A percentile compares a stretch with the other conserved stretches of the same genome.
Conservation (phyloP, 148 eudicot species). For the Rhododendron ferrugineum region DNA sequence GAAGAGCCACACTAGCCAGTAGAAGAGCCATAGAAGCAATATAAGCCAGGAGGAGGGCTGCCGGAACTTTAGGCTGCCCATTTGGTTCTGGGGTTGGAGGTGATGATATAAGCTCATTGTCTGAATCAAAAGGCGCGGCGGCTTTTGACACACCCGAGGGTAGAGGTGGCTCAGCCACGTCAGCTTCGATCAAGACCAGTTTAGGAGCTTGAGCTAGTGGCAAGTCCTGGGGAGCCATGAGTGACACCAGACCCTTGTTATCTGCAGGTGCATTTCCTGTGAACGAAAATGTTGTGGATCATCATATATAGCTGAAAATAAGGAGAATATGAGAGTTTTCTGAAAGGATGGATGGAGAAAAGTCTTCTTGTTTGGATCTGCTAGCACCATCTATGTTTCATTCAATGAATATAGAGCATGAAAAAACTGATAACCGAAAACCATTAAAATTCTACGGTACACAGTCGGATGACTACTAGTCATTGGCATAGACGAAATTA, state of each 20-base stretch:
- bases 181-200: too few species aligned
- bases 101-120: neutral
- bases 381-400: neutral
- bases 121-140: too few species aligned
- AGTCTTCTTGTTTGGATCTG: neutral
- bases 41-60: neutral
- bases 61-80: conserved; percentile 26
- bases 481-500: too few species aligned
- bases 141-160: too few species aligned
- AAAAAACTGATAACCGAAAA: neutral
- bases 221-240: too few species aligned
- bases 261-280: too few species aligned
- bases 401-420: neutral
- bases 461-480: too few species aligned
- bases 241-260: too few species aligned
- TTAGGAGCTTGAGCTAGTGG: too few species aligned
- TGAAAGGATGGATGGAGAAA: neutral
- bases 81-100: conserved; percentile 23
- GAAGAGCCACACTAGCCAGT: too few species aligned
- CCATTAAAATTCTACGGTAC: neutral
- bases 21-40: too few species aligned
- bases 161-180: neutral
- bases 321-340: neutral
- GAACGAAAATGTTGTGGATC: neutral
- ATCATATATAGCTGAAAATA: neutral